These are phyloP conservation scores for Immersiporthe knoxdaviesiana DNA, from an alignment of 2,329 filamentous ascomycete genomes.

Conservation along the genomic window DNA sequence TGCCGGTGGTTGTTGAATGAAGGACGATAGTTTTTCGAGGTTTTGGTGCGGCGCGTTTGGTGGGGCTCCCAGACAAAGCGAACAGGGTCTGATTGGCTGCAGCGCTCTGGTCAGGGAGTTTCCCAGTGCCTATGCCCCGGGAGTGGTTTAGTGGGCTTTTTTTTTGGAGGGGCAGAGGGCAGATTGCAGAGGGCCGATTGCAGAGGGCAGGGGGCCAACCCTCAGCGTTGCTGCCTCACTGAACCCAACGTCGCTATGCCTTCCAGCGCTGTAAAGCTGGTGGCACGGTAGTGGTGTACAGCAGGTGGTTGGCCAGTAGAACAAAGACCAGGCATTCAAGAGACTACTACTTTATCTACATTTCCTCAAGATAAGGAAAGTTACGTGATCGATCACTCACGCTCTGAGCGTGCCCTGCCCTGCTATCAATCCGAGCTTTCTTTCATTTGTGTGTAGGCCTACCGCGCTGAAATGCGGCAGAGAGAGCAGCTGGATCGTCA, in stretches of 20 bases:
- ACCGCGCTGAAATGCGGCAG: neutral
- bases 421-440: neutral
- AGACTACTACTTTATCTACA: too few species aligned
- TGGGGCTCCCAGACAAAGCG: constrained; percentile 7
- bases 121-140: neutral
- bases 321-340: neutral
- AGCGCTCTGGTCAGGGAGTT: neutral
- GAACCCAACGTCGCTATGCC: neutral
- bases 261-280: neutral
- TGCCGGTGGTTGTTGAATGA: neutral
- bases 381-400: neutral
- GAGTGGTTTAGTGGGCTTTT: neutral
- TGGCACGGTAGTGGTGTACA: too few species aligned
- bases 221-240: neutral
- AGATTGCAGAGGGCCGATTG: neutral
- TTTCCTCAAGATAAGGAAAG: neutral
- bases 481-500: neutral
- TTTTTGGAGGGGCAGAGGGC: neutral
- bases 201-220: neutral
- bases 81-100: constrained; percentile 7
- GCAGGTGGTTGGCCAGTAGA: neutral
- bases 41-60: constrained; percentile 18
- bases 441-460: neutral
- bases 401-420: neutral
- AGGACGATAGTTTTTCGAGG: constrained; percentile 11